These are phyloP conservation scores for Termitomyces eurrhizus DNA, from an alignment of 768 basidiomycete species.

Conservation along the genomic window DNA sequence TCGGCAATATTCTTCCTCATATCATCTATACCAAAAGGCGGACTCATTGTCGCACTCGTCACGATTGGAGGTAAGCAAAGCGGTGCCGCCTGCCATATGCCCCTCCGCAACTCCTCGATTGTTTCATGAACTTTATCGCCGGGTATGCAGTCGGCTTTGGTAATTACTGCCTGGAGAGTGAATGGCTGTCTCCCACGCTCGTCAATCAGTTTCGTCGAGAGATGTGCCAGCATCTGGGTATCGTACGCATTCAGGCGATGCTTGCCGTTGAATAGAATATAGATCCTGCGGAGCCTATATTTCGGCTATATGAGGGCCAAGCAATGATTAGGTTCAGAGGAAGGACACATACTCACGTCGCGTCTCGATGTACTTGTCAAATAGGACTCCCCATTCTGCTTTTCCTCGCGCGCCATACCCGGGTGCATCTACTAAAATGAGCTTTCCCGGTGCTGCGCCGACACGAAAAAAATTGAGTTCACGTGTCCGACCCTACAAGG, in stretches of 20 bases:
- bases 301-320: neutral
- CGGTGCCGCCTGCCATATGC: constrained; percentile 53
- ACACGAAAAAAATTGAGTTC: constrained; percentile 70
- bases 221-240: constrained; percentile 53
- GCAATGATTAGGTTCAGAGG: neutral
- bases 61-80: constrained; percentile 66
- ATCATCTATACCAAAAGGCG: constrained; percentile 52
- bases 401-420: constrained; percentile 76
- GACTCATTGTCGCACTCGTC: constrained; percentile 46
- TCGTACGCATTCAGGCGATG: constrained; percentile 59
- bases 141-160: constrained; percentile 59
- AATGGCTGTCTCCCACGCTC: constrained; percentile 38
- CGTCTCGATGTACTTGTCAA: constrained; percentile 57
- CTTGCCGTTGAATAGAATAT: constrained; percentile 65
- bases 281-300: constrained; percentile 62
- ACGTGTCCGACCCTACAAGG: constrained; percentile 62
- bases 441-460: constrained; percentile 51
- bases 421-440: constrained; percentile 75
- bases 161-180: constrained; percentile 70
- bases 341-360: constrained; percentile 52
- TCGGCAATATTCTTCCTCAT: constrained; percentile 56
- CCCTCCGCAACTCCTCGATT: constrained; percentile 40
- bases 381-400: constrained; percentile 70
- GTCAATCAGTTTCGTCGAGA: constrained; percentile 39
- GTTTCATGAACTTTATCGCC: constrained; percentile 26